Evolutionary conservation across 495 filamentous ascomycete genomes (phyloP), one percentile per base, ranked within the genome.

Genomic region (Chaetomidium leptoderma): DNA sequence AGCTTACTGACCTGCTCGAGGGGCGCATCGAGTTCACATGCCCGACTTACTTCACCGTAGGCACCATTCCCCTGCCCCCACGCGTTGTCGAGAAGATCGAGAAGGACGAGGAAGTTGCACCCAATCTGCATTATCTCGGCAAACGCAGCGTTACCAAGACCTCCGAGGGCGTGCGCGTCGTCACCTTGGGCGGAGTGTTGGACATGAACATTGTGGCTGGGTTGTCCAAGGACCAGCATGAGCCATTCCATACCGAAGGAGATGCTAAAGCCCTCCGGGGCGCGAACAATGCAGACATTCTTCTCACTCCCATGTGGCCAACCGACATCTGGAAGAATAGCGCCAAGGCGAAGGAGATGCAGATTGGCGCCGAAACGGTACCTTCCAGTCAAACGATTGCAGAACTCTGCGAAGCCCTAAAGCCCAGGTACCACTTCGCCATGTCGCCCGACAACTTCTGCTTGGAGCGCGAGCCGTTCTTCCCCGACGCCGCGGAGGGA

Each of bases 391-490:
- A 76, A 66, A 51, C 78, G 74, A 74, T 91, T 26, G 80, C 90
- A 6, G 89, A 93, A 47, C 78, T 98, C 21, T 90, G 85, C 68
- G 75, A 80, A 9, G 76, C 83, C 2, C 66, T 96, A 9, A 90
- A 89, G 61, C 93, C 93, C 11, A 81, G 88, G 21, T 98, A 98
- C 66, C 92, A 97, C 72, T 86, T 98, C 69, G 83, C 87, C 14
- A 72, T 81, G 13, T 87, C 90, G 0, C 77, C 81, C 8, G 66
- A 43, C 36, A 62, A 75, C 9, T 78, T 84, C 63, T 92, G 87
- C 74, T 97, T 83, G 63, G 92, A 97, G 73, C 84, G 93, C 19
- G 93, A 96, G 68, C 92, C 93, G 0, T 97, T 96, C 79, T 88
- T 91, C 70, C 86, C 95, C 65, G 65, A 66, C 29, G 39, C 63